phyloP scores from a whole-genome alignment of 805 yeast species.

The Lipomyces anomalus region DNA sequence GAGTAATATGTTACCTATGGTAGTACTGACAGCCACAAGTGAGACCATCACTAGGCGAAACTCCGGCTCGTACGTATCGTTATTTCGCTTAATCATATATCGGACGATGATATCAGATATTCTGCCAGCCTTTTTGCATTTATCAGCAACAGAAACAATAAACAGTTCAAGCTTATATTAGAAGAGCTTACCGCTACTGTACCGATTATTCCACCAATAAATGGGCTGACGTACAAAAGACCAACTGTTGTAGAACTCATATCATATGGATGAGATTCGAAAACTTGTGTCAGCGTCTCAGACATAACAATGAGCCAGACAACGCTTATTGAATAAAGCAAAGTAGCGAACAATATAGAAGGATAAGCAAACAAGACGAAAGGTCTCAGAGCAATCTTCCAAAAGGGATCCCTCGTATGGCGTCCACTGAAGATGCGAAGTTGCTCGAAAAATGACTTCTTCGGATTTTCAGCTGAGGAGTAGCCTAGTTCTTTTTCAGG shows the following conservation, averaged over 20 bases:
- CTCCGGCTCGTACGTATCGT: constrained; percentile 60
- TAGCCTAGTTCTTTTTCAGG: not conserved
- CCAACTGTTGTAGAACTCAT: constrained; percentile 18
- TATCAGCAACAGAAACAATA: not conserved
- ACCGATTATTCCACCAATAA: constrained; percentile 52
- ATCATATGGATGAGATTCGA: constrained; percentile 37
- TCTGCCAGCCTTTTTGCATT: constrained; percentile 39
- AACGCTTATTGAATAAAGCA: constrained; percentile 51
- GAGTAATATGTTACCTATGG: no score
- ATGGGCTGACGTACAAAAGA: constrained; percentile 19
- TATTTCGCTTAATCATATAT: constrained; percentile 40
- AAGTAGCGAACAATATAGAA: constrained; percentile 45
- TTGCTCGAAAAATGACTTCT: constrained; percentile 31
- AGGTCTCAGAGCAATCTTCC: constrained; percentile 53
- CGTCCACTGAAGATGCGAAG: constrained; percentile 46
- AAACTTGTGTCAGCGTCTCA: constrained; percentile 49
- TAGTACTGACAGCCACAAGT: constrained; percentile 42
- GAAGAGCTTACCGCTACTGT: constrained; percentile 39
- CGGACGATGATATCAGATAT: constrained; percentile 47
- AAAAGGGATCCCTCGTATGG: constrained; percentile 46
- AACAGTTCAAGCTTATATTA: no score
- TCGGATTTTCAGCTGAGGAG: constrained; percentile 13
- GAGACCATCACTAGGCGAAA: constrained; percentile 50
- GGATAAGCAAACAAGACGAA: constrained; percentile 47
- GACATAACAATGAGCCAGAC: constrained; percentile 61